phyloP scores from a whole-genome alignment of 495 filamentous ascomycete genomes.

The Penicillium angulare region DNA sequence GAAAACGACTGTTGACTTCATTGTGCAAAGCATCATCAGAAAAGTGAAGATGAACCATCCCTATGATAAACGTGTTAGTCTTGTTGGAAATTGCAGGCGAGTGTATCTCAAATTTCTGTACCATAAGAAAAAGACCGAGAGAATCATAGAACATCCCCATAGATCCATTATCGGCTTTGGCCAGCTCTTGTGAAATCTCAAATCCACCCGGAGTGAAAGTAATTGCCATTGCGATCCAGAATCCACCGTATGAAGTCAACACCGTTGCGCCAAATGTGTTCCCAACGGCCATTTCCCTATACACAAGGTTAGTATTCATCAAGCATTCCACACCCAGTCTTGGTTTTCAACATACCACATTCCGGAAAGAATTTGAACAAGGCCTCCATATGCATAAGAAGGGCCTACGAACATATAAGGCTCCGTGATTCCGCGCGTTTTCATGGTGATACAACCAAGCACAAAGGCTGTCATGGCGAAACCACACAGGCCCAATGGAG shows the following conservation, averaged over 20 bases:
- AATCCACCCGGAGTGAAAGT: slow-evolving; percentile 74
- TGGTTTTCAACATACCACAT: slow-evolving; percentile 78
- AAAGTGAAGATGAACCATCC: slow-evolving; percentile 93
- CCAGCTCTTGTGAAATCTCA: slow-evolving; percentile 45
- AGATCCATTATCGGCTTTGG: slow-evolving; percentile 40
- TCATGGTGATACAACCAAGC: slow-evolving; percentile 70
- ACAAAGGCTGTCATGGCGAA: slow-evolving; percentile 88
- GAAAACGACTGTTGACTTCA: slow-evolving; percentile 88
- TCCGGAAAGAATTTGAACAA: slow-evolving; percentile 71
- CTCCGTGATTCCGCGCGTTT: slow-evolving; percentile 48
- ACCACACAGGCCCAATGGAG: slow-evolving; percentile 70
- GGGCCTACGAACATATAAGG: slow-evolving; percentile 62
- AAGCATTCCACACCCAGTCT: neutral
- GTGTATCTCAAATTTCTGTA: slow-evolving; percentile 14
- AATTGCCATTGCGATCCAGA: slow-evolving; percentile 87
- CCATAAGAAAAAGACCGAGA: slow-evolving; percentile 76
- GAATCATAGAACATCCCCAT: slow-evolving; percentile 55
- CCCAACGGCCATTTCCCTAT: slow-evolving; percentile 92
- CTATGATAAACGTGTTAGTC: slow-evolving; percentile 29
- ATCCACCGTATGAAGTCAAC: slow-evolving; percentile 87
- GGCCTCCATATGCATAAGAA: slow-evolving; percentile 70
- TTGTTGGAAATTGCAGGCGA: neutral
- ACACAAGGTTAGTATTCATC: neutral
- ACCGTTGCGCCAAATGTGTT: slow-evolving; percentile 96
- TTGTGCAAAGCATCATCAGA: slow-evolving; percentile 73